Evolutionary conservation across 2,329 filamentous ascomycete genomes (phyloP).

Genomic region (Dissoconium aciculare): DNA sequence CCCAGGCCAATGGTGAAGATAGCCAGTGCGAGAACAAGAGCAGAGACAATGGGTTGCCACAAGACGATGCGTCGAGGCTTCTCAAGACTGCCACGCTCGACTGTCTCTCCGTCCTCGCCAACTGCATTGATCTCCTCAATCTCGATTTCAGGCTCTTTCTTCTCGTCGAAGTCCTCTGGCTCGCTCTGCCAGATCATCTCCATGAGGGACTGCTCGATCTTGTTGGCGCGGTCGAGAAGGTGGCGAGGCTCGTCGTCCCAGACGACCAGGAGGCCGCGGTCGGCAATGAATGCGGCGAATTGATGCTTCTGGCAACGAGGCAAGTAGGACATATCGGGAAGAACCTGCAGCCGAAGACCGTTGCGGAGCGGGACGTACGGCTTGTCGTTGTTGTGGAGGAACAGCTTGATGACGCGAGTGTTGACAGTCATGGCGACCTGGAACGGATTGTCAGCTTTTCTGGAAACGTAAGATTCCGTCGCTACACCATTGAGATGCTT

Average conservation of each 20-base stretch:
- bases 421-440: conserved; percentile 54
- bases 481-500: conserved; percentile 15
- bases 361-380: conserved; percentile 44
- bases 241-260: conserved; percentile 49
- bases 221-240: conserved; percentile 37
- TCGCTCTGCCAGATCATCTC: conserved; percentile 43
- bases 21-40: conserved; percentile 38
- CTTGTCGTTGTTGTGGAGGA: conserved; percentile 37
- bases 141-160: conserved; percentile 27
- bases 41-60: conserved; percentile 40
- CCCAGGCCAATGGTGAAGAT: conserved; percentile 42
- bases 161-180: conserved; percentile 28
- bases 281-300: conserved; percentile 49
- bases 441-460: conserved; percentile 5
- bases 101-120: conserved; percentile 20
- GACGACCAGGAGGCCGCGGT: conserved; percentile 43
- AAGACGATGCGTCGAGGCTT: conserved; percentile 37
- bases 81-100: conserved; percentile 26
- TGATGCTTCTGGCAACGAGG: conserved; percentile 49
- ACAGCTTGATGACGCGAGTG: conserved; percentile 47
- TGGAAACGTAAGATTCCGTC: too few relatives aligned
- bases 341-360: conserved; percentile 46
- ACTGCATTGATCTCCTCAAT: conserved; percentile 21
- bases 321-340: conserved; percentile 42
- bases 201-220: conserved; percentile 40